A percentile compares a stretch with the other conserved stretches of the same genome.
Conservation (phyloP, 208 protist genomes). For the Tritrichomonas musculus region DNA sequence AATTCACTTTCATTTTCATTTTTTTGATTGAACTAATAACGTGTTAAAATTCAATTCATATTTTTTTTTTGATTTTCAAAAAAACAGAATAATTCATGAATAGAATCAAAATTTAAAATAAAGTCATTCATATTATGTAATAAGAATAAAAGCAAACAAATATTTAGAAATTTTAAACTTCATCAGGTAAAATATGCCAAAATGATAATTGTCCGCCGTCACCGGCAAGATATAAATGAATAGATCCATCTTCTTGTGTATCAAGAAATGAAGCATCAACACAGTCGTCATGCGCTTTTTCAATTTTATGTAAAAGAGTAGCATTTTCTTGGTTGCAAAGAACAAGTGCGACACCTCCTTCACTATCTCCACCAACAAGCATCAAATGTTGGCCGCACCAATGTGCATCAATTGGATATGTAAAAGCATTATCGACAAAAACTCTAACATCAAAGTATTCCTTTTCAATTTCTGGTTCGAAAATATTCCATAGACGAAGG, state of each 20-base stretch:
- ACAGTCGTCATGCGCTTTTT: constrained; percentile 25
- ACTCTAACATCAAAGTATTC: not conserved
- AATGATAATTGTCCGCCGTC: not conserved
- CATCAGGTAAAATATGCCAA: not conserved
- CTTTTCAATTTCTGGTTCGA: not conserved
- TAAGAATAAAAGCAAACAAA: too few relatives aligned
- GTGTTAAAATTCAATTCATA: too few relatives aligned
- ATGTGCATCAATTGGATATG: constrained; percentile 16
- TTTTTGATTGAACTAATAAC: too few relatives aligned
- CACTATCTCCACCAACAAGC: not conserved
- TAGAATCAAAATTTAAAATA: too few relatives aligned
- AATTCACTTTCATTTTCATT: too few relatives aligned
- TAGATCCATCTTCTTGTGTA: not conserved
- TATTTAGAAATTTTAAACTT: too few relatives aligned
- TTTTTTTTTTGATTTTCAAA: too few relatives aligned
- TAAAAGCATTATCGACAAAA: not conserved
- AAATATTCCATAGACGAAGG: not conserved
- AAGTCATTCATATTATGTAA: too few relatives aligned
- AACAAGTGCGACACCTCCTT: not conserved
- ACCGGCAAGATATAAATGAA: not conserved
- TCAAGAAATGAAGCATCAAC: not conserved
- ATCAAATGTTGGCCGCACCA: not conserved
- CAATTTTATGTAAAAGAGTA: not conserved
- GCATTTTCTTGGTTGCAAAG: not conserved
- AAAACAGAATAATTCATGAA: too few relatives aligned